Conservation (phyloP, 169 alveolate species). For the Plasmodium vinckei region DNA sequence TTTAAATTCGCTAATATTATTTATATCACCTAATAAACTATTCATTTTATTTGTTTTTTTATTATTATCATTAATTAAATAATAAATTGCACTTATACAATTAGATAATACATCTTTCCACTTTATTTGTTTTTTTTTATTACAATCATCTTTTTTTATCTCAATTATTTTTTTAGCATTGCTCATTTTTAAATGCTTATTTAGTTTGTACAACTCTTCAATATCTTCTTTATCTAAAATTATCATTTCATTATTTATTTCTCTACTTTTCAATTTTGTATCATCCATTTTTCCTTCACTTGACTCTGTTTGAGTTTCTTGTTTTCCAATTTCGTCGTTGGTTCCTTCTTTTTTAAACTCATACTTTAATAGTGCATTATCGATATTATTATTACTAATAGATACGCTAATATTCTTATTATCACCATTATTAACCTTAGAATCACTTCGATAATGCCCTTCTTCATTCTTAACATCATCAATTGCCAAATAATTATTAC, state of each 20-base stretch:
- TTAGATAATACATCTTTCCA: slow-evolving; percentile 41
- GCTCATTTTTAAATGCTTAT: slow-evolving; percentile 28
- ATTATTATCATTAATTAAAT: slow-evolving; percentile 47
- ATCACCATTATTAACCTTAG: not conserved
- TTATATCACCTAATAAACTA: slow-evolving; percentile 41
- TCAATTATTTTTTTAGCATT: slow-evolving; percentile 21
- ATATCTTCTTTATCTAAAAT: slow-evolving; percentile 40
- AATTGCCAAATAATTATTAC: not conserved
- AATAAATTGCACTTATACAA: slow-evolving; percentile 46
- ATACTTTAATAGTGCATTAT: no score
- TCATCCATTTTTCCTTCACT: not conserved
- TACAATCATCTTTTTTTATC: slow-evolving; percentile 12
- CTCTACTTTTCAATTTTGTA: not conserved
- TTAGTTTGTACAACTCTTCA: slow-evolving; percentile 37
- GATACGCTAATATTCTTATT: not conserved
- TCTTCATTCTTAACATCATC: not conserved
- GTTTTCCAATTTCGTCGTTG: not conserved
- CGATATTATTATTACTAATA: not conserved
- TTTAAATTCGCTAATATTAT: slow-evolving; percentile 57
- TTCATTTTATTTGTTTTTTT: slow-evolving; percentile 62
- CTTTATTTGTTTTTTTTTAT: slow-evolving; percentile 12
- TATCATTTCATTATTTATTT: not conserved
- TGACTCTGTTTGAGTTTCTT: not conserved
- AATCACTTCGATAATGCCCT: not conserved
- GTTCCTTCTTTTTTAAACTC: no score